These are phyloP conservation scores for Penicillium sp. DNA, from an alignment of 2,329 filamentous ascomycete genomes.

Conservation along the genomic window DNA sequence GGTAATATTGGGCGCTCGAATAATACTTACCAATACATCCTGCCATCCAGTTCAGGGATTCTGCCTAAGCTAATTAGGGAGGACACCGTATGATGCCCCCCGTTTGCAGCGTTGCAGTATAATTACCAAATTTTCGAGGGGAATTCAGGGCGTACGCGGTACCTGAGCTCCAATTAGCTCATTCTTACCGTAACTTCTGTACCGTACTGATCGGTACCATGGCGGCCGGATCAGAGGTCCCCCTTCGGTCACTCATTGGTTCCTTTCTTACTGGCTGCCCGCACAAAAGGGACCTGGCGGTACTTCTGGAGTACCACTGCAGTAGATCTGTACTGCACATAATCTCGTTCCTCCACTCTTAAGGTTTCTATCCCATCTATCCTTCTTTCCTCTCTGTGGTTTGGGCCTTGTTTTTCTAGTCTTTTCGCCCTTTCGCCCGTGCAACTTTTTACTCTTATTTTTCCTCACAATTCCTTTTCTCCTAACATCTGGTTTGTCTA, in stretches of 20 bases:
- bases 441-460: background rate
- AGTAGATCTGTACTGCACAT: conserved; percentile 16
- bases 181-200: conserved; percentile 11
- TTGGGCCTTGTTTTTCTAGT: conserved; percentile 5
- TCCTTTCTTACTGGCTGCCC: conserved; percentile 6
- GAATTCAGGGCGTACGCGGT: conserved; percentile 2
- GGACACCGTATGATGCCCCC: conserved; percentile 5
- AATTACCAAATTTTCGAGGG: conserved; percentile 13
- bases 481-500: background rate
- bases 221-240: background rate
- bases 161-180: conserved; percentile 11
- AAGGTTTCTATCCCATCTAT: conserved; percentile 20
- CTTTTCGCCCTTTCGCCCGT: background rate
- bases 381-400: conserved; percentile 11
- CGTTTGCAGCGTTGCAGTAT: conserved; percentile 7
- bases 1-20: conserved; percentile 2
- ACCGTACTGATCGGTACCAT: conserved; percentile 14
- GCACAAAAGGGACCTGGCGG: conserved; percentile 14
- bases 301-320: conserved; percentile 18
- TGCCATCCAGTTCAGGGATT: background rate
- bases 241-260: conserved; percentile 17
- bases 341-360: conserved; percentile 15
- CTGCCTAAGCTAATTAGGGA: background rate
- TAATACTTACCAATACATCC: background rate
- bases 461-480: background rate